A percentile compares a stretch with the other conserved stretches of the same genome.
These are phyloP conservation scores for Dorcoceras hygrometricum DNA, from an alignment of 257 asterid species.

Conservation along the genomic window DNA sequence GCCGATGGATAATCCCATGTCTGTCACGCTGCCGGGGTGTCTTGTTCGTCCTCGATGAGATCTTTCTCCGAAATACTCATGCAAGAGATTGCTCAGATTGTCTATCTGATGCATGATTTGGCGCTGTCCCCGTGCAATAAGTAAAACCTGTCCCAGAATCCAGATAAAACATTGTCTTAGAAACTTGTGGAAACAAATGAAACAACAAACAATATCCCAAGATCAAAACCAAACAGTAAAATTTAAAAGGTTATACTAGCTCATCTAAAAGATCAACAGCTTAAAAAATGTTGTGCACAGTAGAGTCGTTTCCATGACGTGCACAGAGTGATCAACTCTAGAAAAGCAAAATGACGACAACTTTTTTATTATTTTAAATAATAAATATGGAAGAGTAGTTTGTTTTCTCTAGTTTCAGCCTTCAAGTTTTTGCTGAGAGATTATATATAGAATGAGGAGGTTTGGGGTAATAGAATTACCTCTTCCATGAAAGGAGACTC, in stretches of 20 bases:
- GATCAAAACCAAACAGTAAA: background rate
- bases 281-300: too few relatives aligned
- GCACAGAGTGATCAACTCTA: too few relatives aligned
- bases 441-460: background rate
- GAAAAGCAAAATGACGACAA: too few relatives aligned
- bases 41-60: conserved; percentile 43
- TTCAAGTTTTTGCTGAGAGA: conserved; percentile 2
- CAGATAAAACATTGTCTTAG: conserved; percentile 12
- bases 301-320: too few relatives aligned
- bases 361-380: too few relatives aligned
- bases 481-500: conserved; percentile 83
- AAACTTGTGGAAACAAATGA: background rate
- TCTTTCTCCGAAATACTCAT: conserved; percentile 57
- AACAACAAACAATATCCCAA: background rate
- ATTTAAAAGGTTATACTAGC: background rate
- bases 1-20: conserved; percentile 39
- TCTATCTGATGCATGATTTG: conserved; percentile 88
- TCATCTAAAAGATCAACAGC: background rate
- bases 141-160: conserved; percentile 61
- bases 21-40: conserved; percentile 27
- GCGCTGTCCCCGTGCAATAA: conserved; percentile 73
- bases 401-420: background rate
- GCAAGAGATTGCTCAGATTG: conserved; percentile 63
- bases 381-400: too few relatives aligned
- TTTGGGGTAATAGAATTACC: conserved; percentile 37